Base-by-base conservation (phyloP, 306 rosid species). In the Biancaea sappan region DNA sequence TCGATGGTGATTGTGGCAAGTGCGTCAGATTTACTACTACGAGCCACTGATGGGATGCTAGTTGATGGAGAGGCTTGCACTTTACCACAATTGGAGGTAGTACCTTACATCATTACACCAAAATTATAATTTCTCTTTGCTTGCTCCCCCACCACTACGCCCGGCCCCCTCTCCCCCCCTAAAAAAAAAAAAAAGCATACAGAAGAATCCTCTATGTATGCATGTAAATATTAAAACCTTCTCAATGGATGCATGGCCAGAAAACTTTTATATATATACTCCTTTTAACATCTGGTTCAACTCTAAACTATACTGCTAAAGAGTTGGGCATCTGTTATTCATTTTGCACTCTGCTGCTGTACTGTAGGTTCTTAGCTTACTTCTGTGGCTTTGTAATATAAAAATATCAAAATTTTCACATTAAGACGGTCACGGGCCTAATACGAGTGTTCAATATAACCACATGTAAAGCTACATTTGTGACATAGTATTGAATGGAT, bases 31-130 rank as follows among this genome's bases (percentile, higher is more conserved):
- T 88, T 94, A 54, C 89, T 94, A 32, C 89, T 94, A 31, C 94
- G 97, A 18, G 97, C 98, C 79, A 94, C 98, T 4, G 98, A 94
- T 76, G 98, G 98, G 77, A 88, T 94, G 96, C 93, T 91, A 43
- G 95, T 91, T 78, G 98, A 94, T 86, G 98, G 98, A 81, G 98
- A 94, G 82, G 94, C 98, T 74, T 91, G 96, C 83, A 94, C 97
- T 72, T 88, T 91, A 70, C 97, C 98, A 15, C 98, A 91, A 72
- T 82, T 94, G 51, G 97, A 94, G 98, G 98, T 94, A 90, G 64
- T 51, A 50, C 44, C 24, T 63, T 37, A 38, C 26, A 69, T 22
- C 32, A 8, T 65, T 73, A n/a, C n/a, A n/a, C n/a, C n/a, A n/a
- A n/a, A n/a, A n/a, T n/a, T n/a, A n/a, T n/a, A n/a, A n/a, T n/a